These are phyloP conservation scores for Discostella pseudostelligera DNA, from an alignment of 108 stramenopile species.

Conservation along the genomic window DNA sequence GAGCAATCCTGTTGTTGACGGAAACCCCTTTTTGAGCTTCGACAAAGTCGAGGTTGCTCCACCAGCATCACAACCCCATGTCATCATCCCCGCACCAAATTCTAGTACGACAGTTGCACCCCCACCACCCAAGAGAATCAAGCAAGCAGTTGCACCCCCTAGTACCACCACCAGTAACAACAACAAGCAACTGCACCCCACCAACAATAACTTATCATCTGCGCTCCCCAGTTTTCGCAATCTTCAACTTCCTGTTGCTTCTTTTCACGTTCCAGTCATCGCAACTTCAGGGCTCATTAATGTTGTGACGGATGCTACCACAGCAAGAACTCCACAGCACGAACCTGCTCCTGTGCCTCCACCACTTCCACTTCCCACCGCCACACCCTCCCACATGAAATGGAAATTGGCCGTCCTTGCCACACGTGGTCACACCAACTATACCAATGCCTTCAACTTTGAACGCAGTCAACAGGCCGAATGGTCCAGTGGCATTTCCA, in stretches of 20 bases:
- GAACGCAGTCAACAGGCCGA: slow-evolving; percentile 50
- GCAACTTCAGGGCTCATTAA: too few species aligned
- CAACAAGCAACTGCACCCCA: slow-evolving; percentile 14
- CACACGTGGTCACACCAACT: slow-evolving; percentile 58
- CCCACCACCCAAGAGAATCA: slow-evolving; percentile 35
- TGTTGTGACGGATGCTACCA: too few species aligned
- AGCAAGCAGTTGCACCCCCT: slow-evolving; percentile 31
- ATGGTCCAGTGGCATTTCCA: slow-evolving; percentile 26
- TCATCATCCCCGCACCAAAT: slow-evolving; percentile 2
- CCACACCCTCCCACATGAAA: slow-evolving; percentile 58
- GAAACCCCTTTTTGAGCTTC: slow-evolving; percentile 34
- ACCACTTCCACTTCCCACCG: slow-evolving; percentile 52
- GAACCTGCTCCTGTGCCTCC: slow-evolving; percentile 19
- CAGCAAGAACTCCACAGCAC: slow-evolving; percentile 26
- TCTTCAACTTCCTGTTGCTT: slow-evolving; percentile 71
- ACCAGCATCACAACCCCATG: slow-evolving; percentile 3
- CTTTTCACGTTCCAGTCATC: slow-evolving; percentile 58
- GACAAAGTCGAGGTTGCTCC: slow-evolving; percentile 7
- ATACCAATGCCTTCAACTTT: slow-evolving; percentile 55
- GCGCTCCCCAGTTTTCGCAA: slow-evolving; percentile 49
- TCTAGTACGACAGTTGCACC: too few species aligned
- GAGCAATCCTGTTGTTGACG: slow-evolving; percentile 23
- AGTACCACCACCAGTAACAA: slow-evolving; percentile 5
- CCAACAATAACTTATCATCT: slow-evolving; percentile 14
- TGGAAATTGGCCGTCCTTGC: slow-evolving; percentile 65